Evolutionary conservation across 1,284 basidiomycete genomes (phyloP), one percentile per base, ranked within the genome.

Genomic region (Pascua sp.): DNA sequence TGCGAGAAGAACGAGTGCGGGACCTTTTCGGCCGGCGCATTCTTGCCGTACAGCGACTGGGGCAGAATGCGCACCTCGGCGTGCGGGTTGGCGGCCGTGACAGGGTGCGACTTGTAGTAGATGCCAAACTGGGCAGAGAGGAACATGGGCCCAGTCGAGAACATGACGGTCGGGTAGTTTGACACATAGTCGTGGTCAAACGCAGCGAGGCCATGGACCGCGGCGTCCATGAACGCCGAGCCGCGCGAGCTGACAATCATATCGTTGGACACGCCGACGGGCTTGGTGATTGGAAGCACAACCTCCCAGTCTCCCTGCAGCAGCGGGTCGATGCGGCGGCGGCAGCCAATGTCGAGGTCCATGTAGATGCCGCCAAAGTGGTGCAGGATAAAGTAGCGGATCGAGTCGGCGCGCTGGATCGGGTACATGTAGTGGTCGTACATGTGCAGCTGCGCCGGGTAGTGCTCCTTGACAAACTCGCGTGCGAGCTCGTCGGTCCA

Each of bases 131-230:
- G 86, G 17, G 89, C 85, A 3, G 90, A 90, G 24, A 97, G 77
- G 79, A 93, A 91, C 91, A 94, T 91, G 74, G 91, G 87, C 1
- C 95, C 95, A 0, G 96, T 98, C 49, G 91, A 92, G 80, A 98
- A 98, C 95, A 98, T 98, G 79, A 98, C 95, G 40, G 95, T 98
- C 38, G 96, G 95, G 70, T 98, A 98, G 78, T 97, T 94, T 70
- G 92, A 85, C 53, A 96, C 76, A 85, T 91, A 98, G 54, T 86
- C 84, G 77, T 95, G 91, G 78, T 98, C 89, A 75, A 95, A 98
- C n/a, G 86, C 87, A 69, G 86, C 83, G 61, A 98, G 85, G 66
- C 87, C 91, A 79, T 95, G 88, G 66, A 98, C 95, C 50, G 92
- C 89, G 76, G 93, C 90, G 41, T 88, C 86, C 81, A 98, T 85